phyloP scores from a whole-genome alignment of 208 protist species.

The Crithidia fasciculata region DNA sequence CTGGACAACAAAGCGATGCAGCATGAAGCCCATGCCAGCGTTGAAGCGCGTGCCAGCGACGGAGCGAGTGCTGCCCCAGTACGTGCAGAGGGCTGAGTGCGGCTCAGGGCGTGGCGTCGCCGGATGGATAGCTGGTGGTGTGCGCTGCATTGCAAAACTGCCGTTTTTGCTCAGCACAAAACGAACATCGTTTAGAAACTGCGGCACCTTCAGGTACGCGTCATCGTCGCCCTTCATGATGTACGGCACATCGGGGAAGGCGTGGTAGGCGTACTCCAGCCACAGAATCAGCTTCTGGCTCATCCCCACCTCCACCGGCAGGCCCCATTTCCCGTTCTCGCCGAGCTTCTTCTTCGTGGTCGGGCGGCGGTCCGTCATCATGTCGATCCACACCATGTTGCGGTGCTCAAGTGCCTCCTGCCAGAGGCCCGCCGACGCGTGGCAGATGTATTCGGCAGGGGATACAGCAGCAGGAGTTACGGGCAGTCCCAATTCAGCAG shows the following conservation, averaged over 20 bases:
- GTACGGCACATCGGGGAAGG: conserved; percentile 39
- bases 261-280: conserved; percentile 34
- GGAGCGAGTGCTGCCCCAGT: conserved; percentile 25
- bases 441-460: conserved; percentile 11
- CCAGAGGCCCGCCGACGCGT: conserved; percentile 29
- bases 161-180: neutral
- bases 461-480: conserved; percentile 4
- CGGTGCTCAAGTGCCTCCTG: conserved; percentile 30
- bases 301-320: conserved; percentile 34
- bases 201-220: conserved; percentile 53
- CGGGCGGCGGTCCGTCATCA: conserved; percentile 27
- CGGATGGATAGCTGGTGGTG: neutral
- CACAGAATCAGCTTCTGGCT: conserved; percentile 38
- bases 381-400: conserved; percentile 35
- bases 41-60: neutral
- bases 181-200: conserved; percentile 48
- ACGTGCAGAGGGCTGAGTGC: neutral
- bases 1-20: conserved; percentile 4
- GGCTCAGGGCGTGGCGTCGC: neutral
- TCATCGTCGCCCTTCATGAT: conserved; percentile 59
- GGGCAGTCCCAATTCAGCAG: neutral
- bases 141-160: neutral
- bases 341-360: conserved; percentile 31
- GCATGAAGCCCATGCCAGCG: conserved; percentile 20
- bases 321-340: conserved; percentile 30